Conservation (phyloP, 148 eudicot genomes). For the Rhododendron griersonianum region DNA sequence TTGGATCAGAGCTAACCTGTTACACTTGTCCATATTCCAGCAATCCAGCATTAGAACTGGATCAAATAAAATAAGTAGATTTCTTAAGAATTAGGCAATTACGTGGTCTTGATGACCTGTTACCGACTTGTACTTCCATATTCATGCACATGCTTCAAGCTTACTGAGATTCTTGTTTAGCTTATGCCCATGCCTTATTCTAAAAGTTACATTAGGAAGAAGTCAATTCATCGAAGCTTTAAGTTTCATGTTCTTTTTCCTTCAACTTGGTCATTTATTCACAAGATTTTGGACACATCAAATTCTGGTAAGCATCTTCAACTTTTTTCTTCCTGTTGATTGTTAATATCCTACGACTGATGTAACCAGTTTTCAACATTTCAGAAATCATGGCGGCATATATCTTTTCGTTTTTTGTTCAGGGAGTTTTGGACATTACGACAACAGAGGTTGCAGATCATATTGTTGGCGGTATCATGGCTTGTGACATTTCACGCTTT, state of each 20-base stretch:
- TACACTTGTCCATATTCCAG: background rate
- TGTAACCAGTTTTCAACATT: background rate
- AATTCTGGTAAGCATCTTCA: background rate
- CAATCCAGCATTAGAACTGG: background rate
- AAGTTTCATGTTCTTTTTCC: background rate
- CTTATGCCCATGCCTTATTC: background rate
- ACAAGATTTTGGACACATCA: background rate
- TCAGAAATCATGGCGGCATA: background rate
- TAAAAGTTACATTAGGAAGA: background rate
- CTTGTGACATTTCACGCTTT: constrained; percentile 87
- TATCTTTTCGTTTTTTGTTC: constrained; percentile 2
- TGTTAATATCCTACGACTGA: background rate
- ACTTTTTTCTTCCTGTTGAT: background rate
- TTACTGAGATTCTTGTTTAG: background rate
- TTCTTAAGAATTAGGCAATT: background rate
- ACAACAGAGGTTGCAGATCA: constrained; percentile 98
- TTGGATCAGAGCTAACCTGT: background rate
- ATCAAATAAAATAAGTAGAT: background rate
- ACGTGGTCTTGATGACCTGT: background rate
- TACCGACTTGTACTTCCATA: background rate
- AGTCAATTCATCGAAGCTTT: background rate
- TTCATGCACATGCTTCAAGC: background rate
- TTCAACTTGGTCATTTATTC: background rate
- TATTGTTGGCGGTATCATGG: constrained; percentile 94
- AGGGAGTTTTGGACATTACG: constrained; percentile 98